Base-by-base conservation (phyloP, 2,329 filamentous ascomycete species). In the Furcasterigmium sp. region DNA sequence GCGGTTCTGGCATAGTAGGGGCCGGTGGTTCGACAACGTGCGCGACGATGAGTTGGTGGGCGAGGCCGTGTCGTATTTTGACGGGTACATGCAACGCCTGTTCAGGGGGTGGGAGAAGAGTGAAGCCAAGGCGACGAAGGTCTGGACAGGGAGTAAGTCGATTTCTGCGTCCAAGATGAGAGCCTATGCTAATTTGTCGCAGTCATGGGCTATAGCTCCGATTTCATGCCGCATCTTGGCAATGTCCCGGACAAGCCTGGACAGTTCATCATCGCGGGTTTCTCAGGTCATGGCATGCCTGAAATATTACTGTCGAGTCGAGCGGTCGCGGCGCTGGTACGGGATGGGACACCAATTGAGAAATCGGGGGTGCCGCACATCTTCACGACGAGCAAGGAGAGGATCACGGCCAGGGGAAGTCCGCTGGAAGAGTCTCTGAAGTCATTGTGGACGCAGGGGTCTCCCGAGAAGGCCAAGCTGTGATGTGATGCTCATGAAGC, bases 41-140 rank as follows among this genome's bases (percentile, higher is more conserved):
- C 67, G 75, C 39, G 75, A 78, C 50, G 57, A 61, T 5, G 58
- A 56, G 5, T 50, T 70, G 4, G 70, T 79, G n/a, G 60, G 64
- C 4, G 47, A 56, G 0, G 68, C 68, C 0, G 58, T 59, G 26
- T 39, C 56, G 19, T 70, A 76, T 51, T 78, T 74, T 47, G 59
- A 69, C 18, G 59, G 59, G 0, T 73, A 72, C 42, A 76, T 76
- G 66, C 67, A 70, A 46, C 54, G 61, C 5, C 62, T 63, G 38
- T 76, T 75, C 43, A 54, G 47, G 1, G 73, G 73, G 1, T 78
- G 73, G 74, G 68, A 75, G 38, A 49, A 64, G 3, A 68, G 58
- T 17, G 58, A 56, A 5, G 68, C 65, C 5, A 39, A 55, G 38
- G 49, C 57, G 2, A 54, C 57, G 19, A 51, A 53, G 1, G 48